A percentile compares a stretch with the other conserved stretches of the same genome.
These are phyloP conservation scores for Aspergillus sp. DNA, from an alignment of 2,329 filamentous ascomycete genomes.

Conservation along the genomic window DNA sequence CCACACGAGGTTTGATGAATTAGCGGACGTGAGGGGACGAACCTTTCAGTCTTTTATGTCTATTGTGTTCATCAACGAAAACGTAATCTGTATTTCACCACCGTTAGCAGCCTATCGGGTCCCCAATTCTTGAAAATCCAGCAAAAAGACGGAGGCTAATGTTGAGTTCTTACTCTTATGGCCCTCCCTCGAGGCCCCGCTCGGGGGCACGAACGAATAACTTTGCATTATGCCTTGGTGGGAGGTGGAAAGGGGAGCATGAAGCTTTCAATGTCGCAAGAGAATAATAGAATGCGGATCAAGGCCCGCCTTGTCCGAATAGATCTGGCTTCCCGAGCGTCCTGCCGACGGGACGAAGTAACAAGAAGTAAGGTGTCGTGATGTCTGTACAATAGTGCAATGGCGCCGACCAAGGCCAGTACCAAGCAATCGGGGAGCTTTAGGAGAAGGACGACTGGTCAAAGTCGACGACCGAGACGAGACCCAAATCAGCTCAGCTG, in stretches of 20 bases:
- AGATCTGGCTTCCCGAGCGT: not conserved
- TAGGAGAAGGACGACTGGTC: too few species aligned
- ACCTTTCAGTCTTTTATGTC: constrained; percentile 96
- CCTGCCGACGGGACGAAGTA: too few species aligned
- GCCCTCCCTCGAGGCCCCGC: constrained; percentile 65
- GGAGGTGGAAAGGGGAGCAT: not conserved
- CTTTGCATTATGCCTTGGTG: constrained; percentile 55
- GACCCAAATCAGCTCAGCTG: too few species aligned
- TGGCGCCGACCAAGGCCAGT: too few species aligned
- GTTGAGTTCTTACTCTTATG: constrained; percentile 68
- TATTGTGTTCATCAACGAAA: constrained; percentile 97
- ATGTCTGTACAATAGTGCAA: too few species aligned
- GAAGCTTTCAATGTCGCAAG: not conserved
- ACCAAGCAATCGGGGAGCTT: too few species aligned
- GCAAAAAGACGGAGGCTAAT: too few species aligned
- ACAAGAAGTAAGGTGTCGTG: too few species aligned
- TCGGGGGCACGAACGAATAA: constrained; percentile 71
- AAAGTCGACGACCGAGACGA: too few species aligned
- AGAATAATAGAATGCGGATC: constrained; percentile 14
- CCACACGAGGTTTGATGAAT: constrained; percentile 2
- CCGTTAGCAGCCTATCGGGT: not conserved
- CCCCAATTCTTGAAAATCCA: too few species aligned
- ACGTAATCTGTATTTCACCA: constrained; percentile 72
- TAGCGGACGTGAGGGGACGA: constrained; percentile 23
- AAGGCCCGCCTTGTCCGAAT: constrained; percentile 21